Evolutionary conservation across 192 early-diverging fungal species (phyloP).

Genomic region (Endogone sp.): DNA sequence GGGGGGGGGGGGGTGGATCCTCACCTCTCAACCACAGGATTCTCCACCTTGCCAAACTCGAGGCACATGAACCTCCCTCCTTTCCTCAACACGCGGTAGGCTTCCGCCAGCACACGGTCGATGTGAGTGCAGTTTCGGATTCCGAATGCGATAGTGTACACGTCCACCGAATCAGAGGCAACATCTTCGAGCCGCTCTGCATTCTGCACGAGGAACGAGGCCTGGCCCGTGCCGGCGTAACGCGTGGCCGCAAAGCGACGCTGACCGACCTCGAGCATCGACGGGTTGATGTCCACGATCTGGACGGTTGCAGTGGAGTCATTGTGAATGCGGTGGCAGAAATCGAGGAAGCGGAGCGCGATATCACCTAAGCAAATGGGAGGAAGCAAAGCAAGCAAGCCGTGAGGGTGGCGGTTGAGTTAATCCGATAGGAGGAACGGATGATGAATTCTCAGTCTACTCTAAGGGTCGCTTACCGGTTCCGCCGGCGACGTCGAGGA

Average conservation of each 20-base stretch:
- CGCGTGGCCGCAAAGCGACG: slow-evolving; percentile 58
- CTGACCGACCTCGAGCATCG: slow-evolving; percentile 91
- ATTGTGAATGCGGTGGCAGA: slow-evolving; percentile 65
- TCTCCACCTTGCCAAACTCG: slow-evolving; percentile 89
- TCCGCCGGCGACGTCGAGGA: slow-evolving; percentile 97
- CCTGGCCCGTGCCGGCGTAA: slow-evolving; percentile 50
- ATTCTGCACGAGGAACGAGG: slow-evolving; percentile 80
- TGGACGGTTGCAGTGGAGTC: slow-evolving; percentile 66
- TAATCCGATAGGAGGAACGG: too few species aligned
- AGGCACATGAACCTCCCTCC: slow-evolving; percentile 96
- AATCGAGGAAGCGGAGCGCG: slow-evolving; percentile 90
- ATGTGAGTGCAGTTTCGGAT: slow-evolving; percentile 97
- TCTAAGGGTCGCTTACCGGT: slow-evolving; percentile 56
- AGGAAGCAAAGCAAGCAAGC: not conserved
- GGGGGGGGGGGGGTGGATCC: too few species aligned
- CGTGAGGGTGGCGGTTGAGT: too few species aligned
- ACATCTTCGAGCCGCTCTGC: slow-evolving; percentile 81
- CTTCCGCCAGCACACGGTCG: slow-evolving; percentile 83
- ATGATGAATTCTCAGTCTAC: slow-evolving; percentile 2
- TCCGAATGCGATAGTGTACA: slow-evolving; percentile 97
- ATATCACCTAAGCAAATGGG: slow-evolving; percentile 73
- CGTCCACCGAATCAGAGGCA: slow-evolving; percentile 76
- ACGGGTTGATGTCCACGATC: slow-evolving; percentile 94
- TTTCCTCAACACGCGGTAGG: slow-evolving; percentile 90
- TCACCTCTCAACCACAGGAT: slow-evolving; percentile 79